Base-by-base conservation (phyloP, 179 eudicot genomes). In the Silene vulgaris region DNA sequence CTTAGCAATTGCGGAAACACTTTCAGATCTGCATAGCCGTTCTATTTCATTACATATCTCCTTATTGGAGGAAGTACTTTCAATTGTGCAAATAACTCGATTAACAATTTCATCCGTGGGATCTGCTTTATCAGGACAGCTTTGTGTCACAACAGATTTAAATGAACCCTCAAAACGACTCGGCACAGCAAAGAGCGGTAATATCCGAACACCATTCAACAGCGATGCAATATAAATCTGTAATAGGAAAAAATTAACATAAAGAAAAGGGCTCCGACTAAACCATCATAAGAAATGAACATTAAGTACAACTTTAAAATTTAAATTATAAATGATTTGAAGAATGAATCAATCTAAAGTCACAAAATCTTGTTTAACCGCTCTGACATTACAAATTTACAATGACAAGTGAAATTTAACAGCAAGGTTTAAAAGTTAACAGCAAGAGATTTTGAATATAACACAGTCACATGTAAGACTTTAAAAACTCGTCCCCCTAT, bases 21-120 rank as follows among this genome's bases (percentile, higher is more conserved):
- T 81, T 69, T 81, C 83, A 43, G 78, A 76, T 70, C 45, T 79
- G 75, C 91, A 84, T 28, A 93, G 81, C 79, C 80, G 83, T 59
- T 82, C 85, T 56, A 91, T 83, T 74, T 75, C 81, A 64, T 45
- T 60, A 77, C 87, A 83, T 59, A 82, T 45, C 76, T 87, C 86
- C 50, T 63, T 78, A 66, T 74, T 71, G 45, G 86, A 81, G 35
- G 86, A 68, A 75, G 76, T 63, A 48, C 74, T 74, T 74, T 85
- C 80, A 63, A 81, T 20, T 50, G 78, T 74, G 21, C 80, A 79
- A 70, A 86, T 74, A 68, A 90, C 75, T 82, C 76, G 80, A 61
- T 80, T 77, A 72, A 90, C 75, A 43, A 76, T 52, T 76, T 88
- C 84, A 61, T 88, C 82, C 4, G 77, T 63, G 23, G 65, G 21